These are phyloP conservation scores for Acrodontium crateriforme DNA, from an alignment of 2,329 filamentous ascomycete species.

Conservation along the genomic window DNA sequence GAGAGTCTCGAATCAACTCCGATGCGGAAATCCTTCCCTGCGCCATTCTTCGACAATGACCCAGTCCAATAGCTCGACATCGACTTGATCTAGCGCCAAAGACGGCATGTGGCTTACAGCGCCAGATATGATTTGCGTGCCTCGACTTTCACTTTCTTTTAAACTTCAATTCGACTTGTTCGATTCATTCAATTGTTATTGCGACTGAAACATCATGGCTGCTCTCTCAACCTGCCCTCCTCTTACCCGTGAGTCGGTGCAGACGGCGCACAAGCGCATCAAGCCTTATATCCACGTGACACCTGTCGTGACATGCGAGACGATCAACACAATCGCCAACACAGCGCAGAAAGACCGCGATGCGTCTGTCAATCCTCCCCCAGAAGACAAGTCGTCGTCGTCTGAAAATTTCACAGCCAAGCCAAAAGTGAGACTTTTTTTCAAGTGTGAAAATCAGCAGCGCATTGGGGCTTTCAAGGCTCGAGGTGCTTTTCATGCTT, in stretches of 20 bases:
- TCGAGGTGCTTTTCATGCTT: constrained; percentile 76
- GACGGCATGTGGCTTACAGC: too few relatives aligned
- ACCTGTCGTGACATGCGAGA: constrained; percentile 66
- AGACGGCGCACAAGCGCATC: constrained; percentile 59
- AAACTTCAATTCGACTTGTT: too few relatives aligned
- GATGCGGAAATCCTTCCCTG: too few relatives aligned
- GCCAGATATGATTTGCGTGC: too few relatives aligned
- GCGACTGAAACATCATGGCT: constrained; percentile 30
- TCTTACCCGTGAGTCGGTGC: constrained; percentile 58
- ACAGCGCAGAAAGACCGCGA: constrained; percentile 41
- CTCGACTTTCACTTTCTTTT: too few relatives aligned
- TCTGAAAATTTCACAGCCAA: constrained; percentile 29
- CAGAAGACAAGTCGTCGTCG: neutral
- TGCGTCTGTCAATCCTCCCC: constrained; percentile 5
- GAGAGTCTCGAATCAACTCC: too few relatives aligned
- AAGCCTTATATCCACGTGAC: constrained; percentile 66
- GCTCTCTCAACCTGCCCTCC: constrained; percentile 38
- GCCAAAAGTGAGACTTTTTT: constrained; percentile 63
- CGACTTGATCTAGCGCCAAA: too few relatives aligned
- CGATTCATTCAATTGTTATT: too few relatives aligned
- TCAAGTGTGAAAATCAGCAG: constrained; percentile 94
- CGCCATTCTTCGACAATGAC: too few relatives aligned
- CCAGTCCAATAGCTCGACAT: too few relatives aligned
- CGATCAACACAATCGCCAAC: constrained; percentile 61
- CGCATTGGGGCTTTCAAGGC: constrained; percentile 86